Percentiles rank a stretch among this genome's conserved stretches.
These are phyloP conservation scores for Pachysolen tannophilus DNA, from an alignment of 805 yeast genomes.

Conservation along the genomic window DNA sequence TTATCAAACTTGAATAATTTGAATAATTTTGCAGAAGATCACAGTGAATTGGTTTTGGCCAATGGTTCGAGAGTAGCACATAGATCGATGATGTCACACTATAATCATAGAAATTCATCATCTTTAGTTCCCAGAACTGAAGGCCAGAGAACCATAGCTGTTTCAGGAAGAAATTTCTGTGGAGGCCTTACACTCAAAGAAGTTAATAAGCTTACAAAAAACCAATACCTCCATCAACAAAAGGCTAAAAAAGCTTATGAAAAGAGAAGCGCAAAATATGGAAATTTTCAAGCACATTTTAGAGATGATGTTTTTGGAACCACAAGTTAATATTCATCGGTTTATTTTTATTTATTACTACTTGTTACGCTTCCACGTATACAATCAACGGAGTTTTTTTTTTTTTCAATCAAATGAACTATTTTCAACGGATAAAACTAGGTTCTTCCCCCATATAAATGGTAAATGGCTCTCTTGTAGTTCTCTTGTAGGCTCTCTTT, in stretches of 20 bases:
- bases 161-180: conserved; percentile 51
- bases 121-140: conserved; percentile 39
- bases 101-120: conserved; percentile 43
- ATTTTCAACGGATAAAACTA: too few relatives aligned
- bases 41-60: conserved; percentile 50
- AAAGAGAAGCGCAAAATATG: conserved; percentile 36
- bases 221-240: conserved; percentile 32
- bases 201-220: conserved; percentile 40
- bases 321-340: too few relatives aligned
- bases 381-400: too few relatives aligned
- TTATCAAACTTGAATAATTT: conserved; percentile 20
- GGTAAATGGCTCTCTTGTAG: too few relatives aligned
- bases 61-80: conserved; percentile 68
- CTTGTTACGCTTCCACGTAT: too few relatives aligned
- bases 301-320: conserved; percentile 54
- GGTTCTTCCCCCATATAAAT: too few relatives aligned
- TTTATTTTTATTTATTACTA: too few relatives aligned
- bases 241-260: conserved; percentile 30
- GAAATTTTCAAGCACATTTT: conserved; percentile 71
- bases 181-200: conserved; percentile 46
- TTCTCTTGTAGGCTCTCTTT: too few relatives aligned
- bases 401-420: too few relatives aligned
- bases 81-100: conserved; percentile 52
- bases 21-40: conserved; percentile 11
- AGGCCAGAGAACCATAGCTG: conserved; percentile 54